Base-by-base conservation (phyloP, 1,139 yeast species). In the Blastobotrys malaysiensis region DNA sequence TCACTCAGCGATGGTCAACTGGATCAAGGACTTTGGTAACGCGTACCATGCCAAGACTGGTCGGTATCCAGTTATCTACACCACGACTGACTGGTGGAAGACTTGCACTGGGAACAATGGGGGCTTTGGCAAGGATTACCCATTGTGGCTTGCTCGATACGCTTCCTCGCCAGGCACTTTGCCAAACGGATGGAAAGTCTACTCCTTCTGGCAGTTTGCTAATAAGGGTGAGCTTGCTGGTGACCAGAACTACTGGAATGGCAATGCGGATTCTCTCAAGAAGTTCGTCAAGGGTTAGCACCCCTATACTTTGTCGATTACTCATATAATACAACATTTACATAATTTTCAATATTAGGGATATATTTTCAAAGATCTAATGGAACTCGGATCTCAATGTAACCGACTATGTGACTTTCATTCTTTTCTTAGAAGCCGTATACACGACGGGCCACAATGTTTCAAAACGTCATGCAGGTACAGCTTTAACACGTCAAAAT, bases 71-170 rank as follows among this genome's bases (percentile, higher is more conserved):
- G 49, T 46, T 9, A 26, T 46, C 13, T 46, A 46, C 24, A 46
- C 49, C 22, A 46, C 43, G 9, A 46, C 39, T 11, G 26, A 20
- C 22, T 46, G 49, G 49, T 46, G 49, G 49, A 20, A 46, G 13
- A 16, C 22, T 7, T 46, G 49, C 43, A 46, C 49, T 27, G 49
- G 49, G 4, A 18, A 18, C 19, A 22, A 20, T 22, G 18, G 9
- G 13, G 43, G 13, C 3, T 46, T 46, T 16, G 46, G 26, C 26
- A 22, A 21, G 43, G 21, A 24, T 43, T 27, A 46, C 16, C 43
- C 49, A 26, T 11, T 46, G 43, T 46, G 49, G 49, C 19, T 46
- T 16, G 49, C 49, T 18, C 21, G 43, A 14, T 46, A 46, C 26
- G 43, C 43, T 14, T 16, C 39, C 21, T 14, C 31, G 13, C n/a